Percentiles rank a stretch among this genome's conserved stretches.
Conservation (phyloP, 345 rosid species). For the Populus pruinosa region DNA sequence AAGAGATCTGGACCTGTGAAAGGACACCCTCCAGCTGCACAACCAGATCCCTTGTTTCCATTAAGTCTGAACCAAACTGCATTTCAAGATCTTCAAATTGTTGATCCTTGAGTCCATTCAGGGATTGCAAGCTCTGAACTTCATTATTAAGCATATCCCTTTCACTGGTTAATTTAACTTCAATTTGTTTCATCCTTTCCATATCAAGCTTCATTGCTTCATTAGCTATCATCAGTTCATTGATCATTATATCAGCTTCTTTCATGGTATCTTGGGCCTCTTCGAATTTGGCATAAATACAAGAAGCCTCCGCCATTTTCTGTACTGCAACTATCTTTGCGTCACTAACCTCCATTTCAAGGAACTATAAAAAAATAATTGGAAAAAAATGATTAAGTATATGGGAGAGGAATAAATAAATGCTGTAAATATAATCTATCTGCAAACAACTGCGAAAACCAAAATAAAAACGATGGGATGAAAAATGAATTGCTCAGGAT, state of each 20-base stretch:
- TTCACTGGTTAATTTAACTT: constrained; percentile 45
- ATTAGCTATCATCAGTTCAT: constrained; percentile 70
- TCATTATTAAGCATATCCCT: constrained; percentile 47
- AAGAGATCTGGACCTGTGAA: constrained; percentile 44
- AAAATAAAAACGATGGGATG: neutral
- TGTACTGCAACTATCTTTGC: constrained; percentile 60
- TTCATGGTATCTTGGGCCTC: constrained; percentile 81
- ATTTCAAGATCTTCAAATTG: constrained; percentile 56
- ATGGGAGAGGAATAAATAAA: neutral
- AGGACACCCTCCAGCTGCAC: constrained; percentile 54
- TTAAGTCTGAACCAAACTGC: constrained; percentile 52
- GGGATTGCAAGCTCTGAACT: constrained; percentile 58
- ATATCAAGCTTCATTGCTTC: constrained; percentile 69
- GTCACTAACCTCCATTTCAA: constrained; percentile 71
- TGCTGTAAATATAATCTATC: neutral
- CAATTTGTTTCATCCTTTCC: constrained; percentile 46
- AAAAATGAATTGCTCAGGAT: neutral
- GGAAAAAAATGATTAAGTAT: neutral
- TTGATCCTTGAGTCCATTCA: constrained; percentile 42
- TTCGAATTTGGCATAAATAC: constrained; percentile 69
- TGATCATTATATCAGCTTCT: constrained; percentile 85
- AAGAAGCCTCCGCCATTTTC: constrained; percentile 62
- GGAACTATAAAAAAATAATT: constrained; percentile 42
- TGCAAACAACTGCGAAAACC: neutral
- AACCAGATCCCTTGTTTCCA: constrained; percentile 50